Base-by-base conservation (phyloP, 208 protist genomes). In the Acanthamoeba sp. region DNA sequence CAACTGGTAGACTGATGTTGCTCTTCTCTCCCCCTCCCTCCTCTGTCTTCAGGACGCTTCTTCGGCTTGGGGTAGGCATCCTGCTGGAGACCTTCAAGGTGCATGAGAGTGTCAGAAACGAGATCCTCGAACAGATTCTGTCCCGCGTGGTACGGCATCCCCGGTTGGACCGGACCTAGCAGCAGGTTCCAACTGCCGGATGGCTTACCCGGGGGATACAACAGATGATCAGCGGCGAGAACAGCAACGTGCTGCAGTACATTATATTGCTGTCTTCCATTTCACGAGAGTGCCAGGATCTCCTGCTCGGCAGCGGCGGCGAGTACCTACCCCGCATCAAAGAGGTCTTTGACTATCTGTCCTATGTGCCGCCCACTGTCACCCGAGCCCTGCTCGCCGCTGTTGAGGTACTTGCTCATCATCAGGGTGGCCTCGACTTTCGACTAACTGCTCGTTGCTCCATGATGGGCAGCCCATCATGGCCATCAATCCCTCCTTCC, bases 41-140 rank as follows among this genome's bases (percentile, higher is more conserved):
- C 16, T 22, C 10, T 5, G 14, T 38, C 24, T 6, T 24, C 78
- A 87, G 78, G 78, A 87, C 59, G 85, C 22, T 91, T 7, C 42
- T 91, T 6, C 59, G 85, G 6, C 57, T 91, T 10, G 85, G 59
- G 24, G 57, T 91, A n/a, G 24, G n/a, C 0, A 91, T 91, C 9
- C 85, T 91, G 1, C 57, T 91, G 24, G 59, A 91, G 38, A 73
- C 57, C 27, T 91, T 91, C 85, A 91, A 91, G 85, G 85, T 91
- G 0, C 90, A 93, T 16, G 69, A 93, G 48, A 93, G 59, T 27
- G 90, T 82, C 16, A 22, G 90, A 14, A 82, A 66, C 22, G 90
- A 93, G 32, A 93, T 93, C 64, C 69, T 93, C 27, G 90, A 93
- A 59, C 90, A 93, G 52, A 93, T 93, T 27, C 69, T 93, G 29